A percentile compares a stretch with the other conserved stretches of the same genome.
Conservation (phyloP, 257 asterid species). For the Nicotiana obtusifolia region DNA sequence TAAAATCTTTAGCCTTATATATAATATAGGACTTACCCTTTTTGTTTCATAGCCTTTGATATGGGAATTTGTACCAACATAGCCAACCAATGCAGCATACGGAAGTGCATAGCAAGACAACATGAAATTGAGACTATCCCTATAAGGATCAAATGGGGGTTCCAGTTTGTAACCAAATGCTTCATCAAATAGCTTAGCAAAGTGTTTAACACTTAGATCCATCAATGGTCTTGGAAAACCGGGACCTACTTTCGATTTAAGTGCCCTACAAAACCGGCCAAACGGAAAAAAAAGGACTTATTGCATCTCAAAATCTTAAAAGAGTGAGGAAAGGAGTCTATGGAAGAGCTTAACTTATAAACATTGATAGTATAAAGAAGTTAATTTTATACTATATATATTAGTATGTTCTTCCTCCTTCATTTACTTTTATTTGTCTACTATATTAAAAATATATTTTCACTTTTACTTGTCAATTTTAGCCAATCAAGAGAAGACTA, state of each 20-base stretch:
- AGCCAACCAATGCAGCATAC: conserved; percentile 35
- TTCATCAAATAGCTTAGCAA: conserved; percentile 32
- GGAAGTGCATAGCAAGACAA: conserved; percentile 40
- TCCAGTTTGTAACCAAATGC: conserved; percentile 40
- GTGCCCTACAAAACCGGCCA: conserved; percentile 23
- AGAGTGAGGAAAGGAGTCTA: too few species aligned
- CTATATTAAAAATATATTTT: too few species aligned
- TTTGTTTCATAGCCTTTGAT: conserved; percentile 27
- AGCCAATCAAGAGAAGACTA: too few species aligned
- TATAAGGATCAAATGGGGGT: conserved; percentile 49
- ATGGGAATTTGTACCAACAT: conserved; percentile 44
- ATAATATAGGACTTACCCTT: conserved; percentile 6
- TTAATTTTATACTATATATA: too few species aligned
- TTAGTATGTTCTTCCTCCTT: too few species aligned
- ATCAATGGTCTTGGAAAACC: conserved; percentile 42
- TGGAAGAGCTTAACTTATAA: too few species aligned
- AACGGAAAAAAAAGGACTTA: background rate
- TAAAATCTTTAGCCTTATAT: too few species aligned
- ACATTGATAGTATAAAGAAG: too few species aligned
- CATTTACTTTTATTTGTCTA: too few species aligned
- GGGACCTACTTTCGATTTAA: conserved; percentile 30
- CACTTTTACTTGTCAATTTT: too few species aligned
- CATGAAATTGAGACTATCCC: conserved; percentile 38
- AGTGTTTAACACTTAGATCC: conserved; percentile 35
- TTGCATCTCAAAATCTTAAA: background rate